Percentiles rank a stretch among this genome's conserved stretches.
phyloP scores from a whole-genome alignment of 306 rosid species.

The Herpetospermum pedunculosum region DNA sequence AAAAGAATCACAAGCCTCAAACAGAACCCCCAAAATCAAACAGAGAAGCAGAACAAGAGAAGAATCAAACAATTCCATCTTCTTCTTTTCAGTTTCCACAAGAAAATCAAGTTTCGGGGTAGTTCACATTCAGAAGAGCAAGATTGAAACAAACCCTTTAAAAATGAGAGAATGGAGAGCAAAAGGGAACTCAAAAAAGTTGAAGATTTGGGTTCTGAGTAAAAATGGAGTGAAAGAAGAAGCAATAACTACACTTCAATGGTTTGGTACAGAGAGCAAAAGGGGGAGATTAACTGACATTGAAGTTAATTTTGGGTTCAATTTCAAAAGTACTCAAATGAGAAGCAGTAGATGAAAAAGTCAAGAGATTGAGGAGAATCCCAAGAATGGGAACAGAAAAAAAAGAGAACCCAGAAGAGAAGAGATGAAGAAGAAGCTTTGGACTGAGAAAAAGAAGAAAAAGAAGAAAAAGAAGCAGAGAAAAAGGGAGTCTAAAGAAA shows the following conservation, averaged over 20 bases:
- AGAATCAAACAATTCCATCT: slow-evolving; percentile 41
- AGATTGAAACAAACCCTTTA: slow-evolving; percentile 15
- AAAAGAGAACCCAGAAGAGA: background rate
- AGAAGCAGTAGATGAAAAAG: background rate
- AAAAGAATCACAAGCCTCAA: slow-evolving; percentile 32
- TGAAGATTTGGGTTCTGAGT: background rate
- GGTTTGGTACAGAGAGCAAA: background rate
- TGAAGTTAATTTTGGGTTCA: background rate
- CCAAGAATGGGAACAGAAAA: background rate
- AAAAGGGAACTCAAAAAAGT: background rate
- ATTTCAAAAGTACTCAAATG: background rate
- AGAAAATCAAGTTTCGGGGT: slow-evolving; percentile 15
- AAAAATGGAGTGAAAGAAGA: slow-evolving; percentile 2
- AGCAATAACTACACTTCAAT: background rate
- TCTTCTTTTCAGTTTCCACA: slow-evolving; percentile 8
- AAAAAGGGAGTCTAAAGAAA: background rate
- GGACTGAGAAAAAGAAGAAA: background rate
- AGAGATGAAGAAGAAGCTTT: background rate
- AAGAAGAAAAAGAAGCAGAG: background rate
- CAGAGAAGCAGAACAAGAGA: slow-evolving; percentile 30
- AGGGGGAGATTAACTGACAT: background rate
- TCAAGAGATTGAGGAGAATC: background rate
- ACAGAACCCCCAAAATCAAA: slow-evolving; percentile 28
- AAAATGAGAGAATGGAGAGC: background rate
- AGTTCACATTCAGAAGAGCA: slow-evolving; percentile 17